Evolutionary conservation across 176 grass and related monocot species (phyloP).

Genomic region (Cymbopogon citratus): DNA sequence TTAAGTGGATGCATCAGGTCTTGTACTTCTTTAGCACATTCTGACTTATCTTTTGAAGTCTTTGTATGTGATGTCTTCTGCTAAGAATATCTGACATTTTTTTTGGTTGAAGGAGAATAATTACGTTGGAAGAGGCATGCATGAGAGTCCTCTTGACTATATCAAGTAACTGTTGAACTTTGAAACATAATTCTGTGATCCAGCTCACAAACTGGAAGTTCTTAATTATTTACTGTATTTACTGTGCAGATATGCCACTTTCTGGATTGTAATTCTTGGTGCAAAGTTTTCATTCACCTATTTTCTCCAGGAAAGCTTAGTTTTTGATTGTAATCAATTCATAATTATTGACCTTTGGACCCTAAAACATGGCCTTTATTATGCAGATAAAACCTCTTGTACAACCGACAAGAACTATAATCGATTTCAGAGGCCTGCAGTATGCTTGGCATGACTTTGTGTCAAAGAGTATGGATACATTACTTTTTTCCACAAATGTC

Average conservation of each 20-base stretch:
- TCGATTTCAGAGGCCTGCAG: slow-evolving; percentile 49
- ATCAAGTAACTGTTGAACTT: slow-evolving; percentile 55
- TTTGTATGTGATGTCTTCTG: slow-evolving; percentile 21
- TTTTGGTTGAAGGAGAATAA: slow-evolving; percentile 67
- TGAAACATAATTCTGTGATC: slow-evolving; percentile 9
- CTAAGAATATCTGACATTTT: slow-evolving; percentile 26
- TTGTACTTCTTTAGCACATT: slow-evolving; percentile 1
- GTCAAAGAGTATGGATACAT: slow-evolving; percentile 67
- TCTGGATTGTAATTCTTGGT: slow-evolving; percentile 77
- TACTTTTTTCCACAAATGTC: background rate
- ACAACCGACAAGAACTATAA: slow-evolving; percentile 57
- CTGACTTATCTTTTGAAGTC: slow-evolving; percentile 3
- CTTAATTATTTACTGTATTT: slow-evolving; percentile 31
- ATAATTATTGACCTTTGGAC: background rate
- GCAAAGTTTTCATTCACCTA: slow-evolving; percentile 94
- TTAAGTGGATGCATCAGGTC: slow-evolving; percentile 92
- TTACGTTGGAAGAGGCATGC: slow-evolving; percentile 83
- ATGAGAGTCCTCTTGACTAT: slow-evolving; percentile 65
- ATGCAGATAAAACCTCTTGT: slow-evolving; percentile 85
- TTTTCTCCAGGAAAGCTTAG: slow-evolving; percentile 87
- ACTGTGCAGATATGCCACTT: slow-evolving; percentile 60
- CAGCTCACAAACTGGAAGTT: slow-evolving; percentile 16
- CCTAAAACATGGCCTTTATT: slow-evolving; percentile 23
- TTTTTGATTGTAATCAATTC: background rate
- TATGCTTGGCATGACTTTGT: slow-evolving; percentile 89